phyloP scores from a whole-genome alignment of 108 stramenopile genomes.

The Cyclotella choctawhatcheeana region DNA sequence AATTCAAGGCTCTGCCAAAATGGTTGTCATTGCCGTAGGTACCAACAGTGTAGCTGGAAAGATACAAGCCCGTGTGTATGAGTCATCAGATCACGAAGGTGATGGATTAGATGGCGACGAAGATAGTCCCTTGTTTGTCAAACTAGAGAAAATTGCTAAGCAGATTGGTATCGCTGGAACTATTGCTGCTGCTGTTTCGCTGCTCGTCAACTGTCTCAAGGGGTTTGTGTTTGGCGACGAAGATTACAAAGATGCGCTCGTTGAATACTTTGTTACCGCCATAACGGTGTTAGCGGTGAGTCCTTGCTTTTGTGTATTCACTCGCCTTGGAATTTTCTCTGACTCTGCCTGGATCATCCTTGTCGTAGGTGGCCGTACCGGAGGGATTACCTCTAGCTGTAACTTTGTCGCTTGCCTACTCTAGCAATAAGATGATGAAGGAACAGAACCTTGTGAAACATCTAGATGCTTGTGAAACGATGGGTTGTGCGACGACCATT shows the following conservation, averaged over 20 bases:
- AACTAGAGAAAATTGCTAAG: constrained; percentile 87
- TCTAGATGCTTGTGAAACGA: constrained; percentile 98
- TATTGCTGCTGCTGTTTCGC: constrained; percentile 71
- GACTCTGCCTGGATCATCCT: too few relatives aligned
- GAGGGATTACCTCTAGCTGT: constrained; percentile 98
- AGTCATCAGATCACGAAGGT: constrained; percentile 67
- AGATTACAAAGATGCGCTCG: constrained; percentile 34
- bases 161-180: constrained; percentile 87
- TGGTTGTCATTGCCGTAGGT: constrained; percentile 93
- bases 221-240: constrained; percentile 66
- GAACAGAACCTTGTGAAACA: constrained; percentile 96
- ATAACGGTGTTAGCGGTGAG: constrained; percentile 94
- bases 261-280: constrained; percentile 79
- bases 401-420: constrained; percentile 93
- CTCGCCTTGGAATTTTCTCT: too few relatives aligned
- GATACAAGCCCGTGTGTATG: constrained; percentile 85
- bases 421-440: constrained; percentile 92
- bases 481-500: constrained; percentile 99
- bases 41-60: constrained; percentile 86
- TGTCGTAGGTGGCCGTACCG: constrained; percentile 98
- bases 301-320: too few relatives aligned
- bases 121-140: constrained; percentile 83
- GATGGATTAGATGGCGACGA: constrained; percentile 74
- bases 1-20: constrained; percentile 77
- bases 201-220: constrained; percentile 81